Conservation (phyloP, 2,329 filamentous ascomycete genomes). For the Tolypocladium nubicola region DNA sequence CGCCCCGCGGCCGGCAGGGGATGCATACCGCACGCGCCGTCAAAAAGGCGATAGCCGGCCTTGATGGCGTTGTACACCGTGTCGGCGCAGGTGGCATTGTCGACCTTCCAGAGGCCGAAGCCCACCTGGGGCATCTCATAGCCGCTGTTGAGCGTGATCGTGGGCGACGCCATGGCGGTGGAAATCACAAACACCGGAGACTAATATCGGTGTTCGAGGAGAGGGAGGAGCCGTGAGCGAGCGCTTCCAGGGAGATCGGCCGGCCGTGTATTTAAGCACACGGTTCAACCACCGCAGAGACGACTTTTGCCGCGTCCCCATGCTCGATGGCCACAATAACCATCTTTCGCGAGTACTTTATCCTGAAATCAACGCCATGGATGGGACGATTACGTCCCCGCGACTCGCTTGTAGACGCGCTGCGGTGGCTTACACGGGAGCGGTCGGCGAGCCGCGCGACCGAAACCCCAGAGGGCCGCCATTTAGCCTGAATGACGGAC, state of each 20-base stretch:
- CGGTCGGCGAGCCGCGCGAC: not conserved
- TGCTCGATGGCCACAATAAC: not conserved
- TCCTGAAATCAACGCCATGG: not conserved
- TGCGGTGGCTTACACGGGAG: not conserved
- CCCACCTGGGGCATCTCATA: conserved; percentile 65
- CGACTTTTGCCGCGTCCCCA: not conserved
- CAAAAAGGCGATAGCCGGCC: conserved; percentile 48
- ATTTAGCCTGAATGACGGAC: not conserved
- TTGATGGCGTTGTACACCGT: conserved; percentile 68
- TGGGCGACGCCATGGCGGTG: conserved; percentile 25
- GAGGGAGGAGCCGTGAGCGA: not conserved
- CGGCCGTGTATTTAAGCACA: not conserved
- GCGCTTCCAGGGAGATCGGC: not conserved
- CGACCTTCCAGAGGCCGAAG: conserved; percentile 78
- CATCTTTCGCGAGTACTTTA: too few species aligned
- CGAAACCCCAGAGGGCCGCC: not conserved
- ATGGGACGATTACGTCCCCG: not conserved
- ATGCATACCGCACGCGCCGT: conserved; percentile 35
- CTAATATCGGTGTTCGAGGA: fast-evolving
- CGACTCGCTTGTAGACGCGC: not conserved
- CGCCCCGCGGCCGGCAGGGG: not conserved
- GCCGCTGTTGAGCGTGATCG: conserved; percentile 54
- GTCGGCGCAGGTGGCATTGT: conserved; percentile 61
- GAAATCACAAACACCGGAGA: not conserved
- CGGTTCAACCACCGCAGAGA: not conserved